Conservation (phyloP, 2,329 filamentous ascomycete genomes). For the Diaporthe destruens region DNA sequence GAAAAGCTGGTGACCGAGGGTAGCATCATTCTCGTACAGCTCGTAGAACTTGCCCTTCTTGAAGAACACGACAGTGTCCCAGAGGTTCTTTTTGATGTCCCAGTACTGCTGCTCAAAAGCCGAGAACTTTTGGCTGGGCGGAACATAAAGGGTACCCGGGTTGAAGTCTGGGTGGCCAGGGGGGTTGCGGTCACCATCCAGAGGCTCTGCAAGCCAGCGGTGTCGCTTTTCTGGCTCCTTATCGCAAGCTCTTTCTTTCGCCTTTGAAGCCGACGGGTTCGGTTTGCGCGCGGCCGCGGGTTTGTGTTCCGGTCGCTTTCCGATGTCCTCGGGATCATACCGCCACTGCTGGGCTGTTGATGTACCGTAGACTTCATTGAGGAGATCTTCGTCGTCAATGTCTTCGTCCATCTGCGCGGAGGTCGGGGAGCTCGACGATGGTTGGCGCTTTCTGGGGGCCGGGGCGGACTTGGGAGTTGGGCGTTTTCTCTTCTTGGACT, state of each 20-base stretch:
- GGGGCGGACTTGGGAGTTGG: slow-evolving; percentile 59
- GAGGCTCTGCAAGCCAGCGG: slow-evolving; percentile 87
- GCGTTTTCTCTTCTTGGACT: slow-evolving; percentile 83
- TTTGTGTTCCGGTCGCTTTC: slow-evolving; percentile 48
- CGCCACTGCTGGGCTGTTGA: slow-evolving; percentile 89
- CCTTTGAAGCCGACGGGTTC: slow-evolving; percentile 50
- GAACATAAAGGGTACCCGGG: slow-evolving; percentile 90
- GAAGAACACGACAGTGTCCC: slow-evolving; percentile 98
- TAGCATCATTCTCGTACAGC: slow-evolving; percentile 97
- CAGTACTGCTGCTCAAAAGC: slow-evolving; percentile 98
- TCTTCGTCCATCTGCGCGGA: slow-evolving; percentile 56
- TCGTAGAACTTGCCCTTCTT: slow-evolving; percentile 99
- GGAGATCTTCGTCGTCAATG: slow-evolving; percentile 66
- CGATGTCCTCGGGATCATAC: slow-evolving; percentile 64
- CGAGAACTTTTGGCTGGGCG: slow-evolving; percentile 85
- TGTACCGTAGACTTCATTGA: slow-evolving; percentile 68
- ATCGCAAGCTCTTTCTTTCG: slow-evolving; percentile 78
- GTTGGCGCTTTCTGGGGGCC: slow-evolving; percentile 72
- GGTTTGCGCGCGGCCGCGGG: slow-evolving; percentile 43
- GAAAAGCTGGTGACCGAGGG: slow-evolving; percentile 94
- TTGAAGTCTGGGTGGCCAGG: slow-evolving; percentile 89
- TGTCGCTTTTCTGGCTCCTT: slow-evolving; percentile 90
- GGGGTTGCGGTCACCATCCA: slow-evolving; percentile 85
- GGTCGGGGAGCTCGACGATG: slow-evolving; percentile 59
- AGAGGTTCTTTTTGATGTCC: slow-evolving; percentile 98